Evolutionary conservation across 106 monocot genomes (phyloP), one percentile per base, ranked within the genome.

Genomic region (Acanthochlamys bracteata): DNA sequence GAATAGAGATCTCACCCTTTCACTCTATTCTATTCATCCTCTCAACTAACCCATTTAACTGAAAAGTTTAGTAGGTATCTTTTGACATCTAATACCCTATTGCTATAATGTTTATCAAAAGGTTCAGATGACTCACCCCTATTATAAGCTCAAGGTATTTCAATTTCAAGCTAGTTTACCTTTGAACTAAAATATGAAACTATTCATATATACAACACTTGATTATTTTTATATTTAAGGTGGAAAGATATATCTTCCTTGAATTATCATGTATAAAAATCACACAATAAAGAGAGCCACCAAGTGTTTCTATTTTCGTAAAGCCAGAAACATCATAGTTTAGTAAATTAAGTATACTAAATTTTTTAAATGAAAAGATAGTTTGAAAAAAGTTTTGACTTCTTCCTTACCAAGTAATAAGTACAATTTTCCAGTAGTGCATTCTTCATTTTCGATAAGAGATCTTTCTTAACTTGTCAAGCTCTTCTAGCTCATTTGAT

Each of bases 81-180:
- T 62, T 26, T 62, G 41, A 42, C 20, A 20, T 6, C 19, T 41
- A 1, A 62, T 62, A 42, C 17, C 62, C 26, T 62, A 12, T 21
- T 41, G 0, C 15, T 15, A 41, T 20, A 62, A 20, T 42, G 42
- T 14, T 4, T n/a, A 13, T 39, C 33, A 39, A 60, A 60, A 3
- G 14, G 26, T 12, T n/a, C 15, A 7, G 9, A 39, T 4, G 40
- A 62, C 42, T 62, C 62, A 13, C 41, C 42, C 10, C 41, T 42
- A 42, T 62, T 62, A 20, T 62, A 17, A 42, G 33, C 20, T 20
- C 12, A n/a, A 42, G 14, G n/a, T 42, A 62, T 39, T 62, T 62
- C 17, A 62, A 12, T 11, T 16, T 15, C 60, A 9, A 9, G 4
- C 39, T 7, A 41, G 20, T 41, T 4, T 42, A 10, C 39, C 40